phyloP scores from a whole-genome alignment of 2,329 filamentous ascomycete genomes.

The Xylariaceae sp. region DNA sequence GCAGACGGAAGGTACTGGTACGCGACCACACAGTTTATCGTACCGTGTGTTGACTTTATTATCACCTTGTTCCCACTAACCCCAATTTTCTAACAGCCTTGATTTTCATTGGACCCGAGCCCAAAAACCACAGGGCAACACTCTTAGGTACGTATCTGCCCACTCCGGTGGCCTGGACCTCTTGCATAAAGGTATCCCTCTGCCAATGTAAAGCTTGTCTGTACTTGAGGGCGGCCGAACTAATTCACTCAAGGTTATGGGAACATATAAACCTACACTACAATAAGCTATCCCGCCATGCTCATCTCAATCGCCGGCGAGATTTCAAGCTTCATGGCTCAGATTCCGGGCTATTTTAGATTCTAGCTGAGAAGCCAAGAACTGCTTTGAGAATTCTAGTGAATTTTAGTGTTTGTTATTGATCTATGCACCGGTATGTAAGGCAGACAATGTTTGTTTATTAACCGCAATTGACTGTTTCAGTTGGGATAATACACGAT shows the following conservation, averaged over 20 bases:
- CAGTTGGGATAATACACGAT: neutral
- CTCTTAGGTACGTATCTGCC: neutral
- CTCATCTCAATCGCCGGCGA: neutral
- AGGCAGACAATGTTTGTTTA: neutral
- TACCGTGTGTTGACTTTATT: neutral
- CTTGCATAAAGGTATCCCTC: neutral
- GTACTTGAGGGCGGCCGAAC: neutral
- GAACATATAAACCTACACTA: neutral
- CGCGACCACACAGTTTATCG: conserved; percentile 17
- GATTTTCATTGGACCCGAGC: conserved; percentile 13
- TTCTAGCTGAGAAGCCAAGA: neutral
- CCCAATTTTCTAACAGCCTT: conserved; percentile 7
- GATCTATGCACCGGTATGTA: neutral
- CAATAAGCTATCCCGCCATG: no score
- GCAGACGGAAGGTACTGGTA: conserved; percentile 17
- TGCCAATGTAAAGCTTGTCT: neutral
- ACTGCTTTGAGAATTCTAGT: no score
- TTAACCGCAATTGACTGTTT: neutral
- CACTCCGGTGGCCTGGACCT: neutral
- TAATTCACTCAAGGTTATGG: neutral
- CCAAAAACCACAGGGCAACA: neutral
- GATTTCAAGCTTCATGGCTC: neutral
- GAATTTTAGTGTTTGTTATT: no score
- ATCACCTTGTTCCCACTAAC: conserved; percentile 7
- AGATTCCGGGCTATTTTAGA: neutral